These are phyloP conservation scores for Pseudozyma sp. DNA, from an alignment of 1,284 basidiomycete genomes.

Conservation along the genomic window DNA sequence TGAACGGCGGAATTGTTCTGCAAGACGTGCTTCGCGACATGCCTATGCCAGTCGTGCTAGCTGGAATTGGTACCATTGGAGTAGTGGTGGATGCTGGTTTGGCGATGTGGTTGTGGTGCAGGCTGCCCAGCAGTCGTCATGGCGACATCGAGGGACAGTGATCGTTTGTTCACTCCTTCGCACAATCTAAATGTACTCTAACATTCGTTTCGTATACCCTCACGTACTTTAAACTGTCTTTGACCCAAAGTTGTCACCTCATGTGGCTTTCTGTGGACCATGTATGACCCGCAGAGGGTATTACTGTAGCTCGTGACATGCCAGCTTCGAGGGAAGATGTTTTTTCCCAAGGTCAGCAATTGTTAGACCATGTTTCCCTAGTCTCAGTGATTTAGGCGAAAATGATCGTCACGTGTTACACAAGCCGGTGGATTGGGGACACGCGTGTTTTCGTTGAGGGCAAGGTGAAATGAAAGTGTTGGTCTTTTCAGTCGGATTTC, in stretches of 20 bases:
- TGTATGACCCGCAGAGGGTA: no score
- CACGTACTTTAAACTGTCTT: no score
- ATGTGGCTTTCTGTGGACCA: no score
- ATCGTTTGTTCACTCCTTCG: no score
- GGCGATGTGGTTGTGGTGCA: background rate
- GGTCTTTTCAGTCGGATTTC: slow-evolving; percentile 7
- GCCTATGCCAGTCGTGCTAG: slow-evolving; percentile 11
- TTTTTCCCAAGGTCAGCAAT: no score
- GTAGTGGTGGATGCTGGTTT: background rate
- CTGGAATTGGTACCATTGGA: background rate
- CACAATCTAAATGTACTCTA: no score
- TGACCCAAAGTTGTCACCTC: no score
- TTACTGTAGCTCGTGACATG: no score
- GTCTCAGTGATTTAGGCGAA: background rate
- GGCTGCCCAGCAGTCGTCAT: background rate
- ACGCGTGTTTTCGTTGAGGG: slow-evolving; percentile 14
- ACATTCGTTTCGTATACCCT: no score
- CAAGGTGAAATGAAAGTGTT: slow-evolving; percentile 6
- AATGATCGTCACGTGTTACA: slow-evolving; percentile 7
- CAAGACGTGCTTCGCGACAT: slow-evolving; percentile 18
- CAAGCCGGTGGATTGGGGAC: background rate
- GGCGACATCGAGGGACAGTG: background rate
- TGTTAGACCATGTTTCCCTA: slow-evolving; percentile 6
- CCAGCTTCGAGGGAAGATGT: no score
- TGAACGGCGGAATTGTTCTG: background rate